Base-by-base conservation (phyloP, 768 basidiomycete species). In the Lepiota venenata region DNA sequence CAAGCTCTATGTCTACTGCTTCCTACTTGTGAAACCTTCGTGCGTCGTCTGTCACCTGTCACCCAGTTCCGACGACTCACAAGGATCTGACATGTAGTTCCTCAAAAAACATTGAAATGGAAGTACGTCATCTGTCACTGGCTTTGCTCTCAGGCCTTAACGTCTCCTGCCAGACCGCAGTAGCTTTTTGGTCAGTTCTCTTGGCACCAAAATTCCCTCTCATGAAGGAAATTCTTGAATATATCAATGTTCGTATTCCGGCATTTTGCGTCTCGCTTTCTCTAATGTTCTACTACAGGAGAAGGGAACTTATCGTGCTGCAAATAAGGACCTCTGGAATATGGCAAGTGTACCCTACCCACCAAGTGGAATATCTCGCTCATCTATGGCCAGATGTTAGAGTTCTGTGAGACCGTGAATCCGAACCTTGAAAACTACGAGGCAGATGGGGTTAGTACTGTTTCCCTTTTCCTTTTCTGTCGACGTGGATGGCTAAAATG, bases 281-380 rank as follows among this genome's bases (percentile, higher is more conserved):
- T 39, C 42, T 36, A 52, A 47, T 52, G 50, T 71, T n/a, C 15
- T 39, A 51, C 25, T 32, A 55, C 56, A 78, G 72, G 74, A 79
- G 58, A 74, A 81, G 56, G 80, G 77, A 6, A 76, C 72, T 3
- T 91, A 89, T 69, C 91, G 85, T 63, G 87, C 85, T 0, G 82
- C 84, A 12, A 93, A 91, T 67, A 89, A 89, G 63, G 91, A 94
- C 69, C 70, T 92, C 8, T 94, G 91, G 91, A 80, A 69, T 53
- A 93, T 93, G 91, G 90, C 88, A 56, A 12, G 76, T 12, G 15
- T 2, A 25, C 32, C 25, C 48, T 9, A 21, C 41, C 36, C 50
- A 45, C 16, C 21, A 7, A 21, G 1, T 53, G 37, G n/a, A 10
- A 35, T 48, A 43, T 57, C 44, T 44, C 56, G 6, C 57, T 48